These are phyloP conservation scores for Eimeria nieschulzi DNA, from an alignment of 169 alveolate species.

Conservation along the genomic window DNA sequence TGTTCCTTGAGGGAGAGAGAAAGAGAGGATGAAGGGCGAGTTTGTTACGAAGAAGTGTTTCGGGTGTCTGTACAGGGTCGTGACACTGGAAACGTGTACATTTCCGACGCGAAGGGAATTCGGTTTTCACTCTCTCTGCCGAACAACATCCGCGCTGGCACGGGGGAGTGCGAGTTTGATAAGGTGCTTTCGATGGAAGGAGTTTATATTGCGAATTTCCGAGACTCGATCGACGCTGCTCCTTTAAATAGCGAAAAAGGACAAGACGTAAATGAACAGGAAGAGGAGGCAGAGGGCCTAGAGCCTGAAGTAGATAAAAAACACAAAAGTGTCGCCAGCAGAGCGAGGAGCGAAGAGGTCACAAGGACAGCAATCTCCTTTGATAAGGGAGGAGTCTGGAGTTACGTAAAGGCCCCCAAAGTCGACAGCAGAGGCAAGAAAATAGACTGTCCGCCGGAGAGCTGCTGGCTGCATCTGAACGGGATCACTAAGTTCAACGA, in stretches of 20 bases:
- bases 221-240: conserved; percentile 84
- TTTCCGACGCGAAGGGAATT: conserved; percentile 94
- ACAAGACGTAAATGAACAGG: conserved; percentile 76
- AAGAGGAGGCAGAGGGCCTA: conserved; percentile 75
- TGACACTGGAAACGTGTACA: conserved; percentile 95
- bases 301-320: conserved; percentile 65
- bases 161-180: conserved; percentile 96
- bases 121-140: conserved; percentile 93
- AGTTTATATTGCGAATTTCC: conserved; percentile 95
- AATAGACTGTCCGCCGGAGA: conserved; percentile 90
- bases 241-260: conserved; percentile 76
- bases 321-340: conserved; percentile 53
- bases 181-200: conserved; percentile 96
- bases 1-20: too few species aligned
- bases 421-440: conserved; percentile 92
- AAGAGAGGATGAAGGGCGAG: too few species aligned
- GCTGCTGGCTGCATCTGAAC: conserved; percentile 95
- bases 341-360: conserved; percentile 74
- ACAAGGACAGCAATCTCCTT: conserved; percentile 95
- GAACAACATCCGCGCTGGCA: conserved; percentile 90
- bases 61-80: conserved; percentile 57
- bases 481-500: conserved; percentile 90
- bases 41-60: neutral
- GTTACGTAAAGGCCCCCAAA: conserved; percentile 95
- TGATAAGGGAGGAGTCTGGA: conserved; percentile 98